Evolutionary conservation across 768 basidiomycete species (phyloP), one percentile per base, ranked within the genome.

Genomic region (Agrocybe chaxingu): DNA sequence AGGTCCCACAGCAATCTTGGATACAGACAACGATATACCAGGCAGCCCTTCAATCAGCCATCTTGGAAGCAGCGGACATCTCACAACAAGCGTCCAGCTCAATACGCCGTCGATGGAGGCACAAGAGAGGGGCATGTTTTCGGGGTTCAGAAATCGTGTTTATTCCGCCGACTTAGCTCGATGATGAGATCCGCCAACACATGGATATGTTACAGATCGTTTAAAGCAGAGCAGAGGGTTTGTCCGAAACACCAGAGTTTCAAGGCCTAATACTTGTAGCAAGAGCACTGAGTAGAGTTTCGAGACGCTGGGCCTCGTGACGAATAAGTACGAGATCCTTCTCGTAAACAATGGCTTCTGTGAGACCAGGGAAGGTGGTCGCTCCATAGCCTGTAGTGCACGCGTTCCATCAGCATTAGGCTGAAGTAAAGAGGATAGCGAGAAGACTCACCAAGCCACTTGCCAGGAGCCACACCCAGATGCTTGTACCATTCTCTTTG

Each of bases 401-500:
- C 11, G 36, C 11, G 16, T 37, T 37, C 11, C 7, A 37, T 29
- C 12, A 49, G 38, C 31, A 49, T 8, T 8, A 24, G 8, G 18
- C 40, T 18, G 8, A n/a, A 3, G 9, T 24, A 33, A 18, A 34
- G 13, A 48, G 32, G n/a, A 16, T 9, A 16, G 67, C 5, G 7
- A 30, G 16, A 37, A 11, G 30, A 70, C 77, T 57, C 57, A 88
- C 87, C 86, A 36, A 87, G 81, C 82, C 86, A 86, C 65, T 89
- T 85, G 35, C 92, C 92, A 30, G 93, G 92, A 2, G 92, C 90
- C 38, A 92, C 89, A 42, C 79, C 92, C 11, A 92, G 76, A 67
- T 93, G 87, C 60, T 74, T 82, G 64, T 88, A 96, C 92, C 92
- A 95, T 63, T 90, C 86, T 31, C 89, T 76, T 47, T 85, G 82